Evolutionary conservation across 2,329 filamentous ascomycete species (phyloP).

Genomic region (Ascochyta viciae-villosae): DNA sequence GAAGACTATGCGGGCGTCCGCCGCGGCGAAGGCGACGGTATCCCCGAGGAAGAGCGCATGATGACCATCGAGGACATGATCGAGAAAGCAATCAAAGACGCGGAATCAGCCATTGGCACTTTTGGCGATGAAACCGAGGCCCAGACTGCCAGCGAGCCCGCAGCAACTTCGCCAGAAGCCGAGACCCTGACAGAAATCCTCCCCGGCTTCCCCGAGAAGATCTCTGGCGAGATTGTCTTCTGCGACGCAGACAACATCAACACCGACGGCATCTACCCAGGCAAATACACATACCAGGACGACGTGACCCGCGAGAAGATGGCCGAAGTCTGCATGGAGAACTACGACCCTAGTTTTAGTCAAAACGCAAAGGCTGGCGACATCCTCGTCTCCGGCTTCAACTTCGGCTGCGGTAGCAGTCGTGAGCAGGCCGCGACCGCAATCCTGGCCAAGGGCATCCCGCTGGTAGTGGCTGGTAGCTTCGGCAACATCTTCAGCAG

Average conservation of each 20-base stretch:
- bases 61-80: constrained; percentile 73
- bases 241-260: constrained; percentile 87
- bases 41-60: constrained; percentile 68
- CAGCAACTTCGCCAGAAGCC: constrained; percentile 28
- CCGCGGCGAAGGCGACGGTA: constrained; percentile 74
- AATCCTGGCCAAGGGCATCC: constrained; percentile 80
- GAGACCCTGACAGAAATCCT: constrained; percentile 71
- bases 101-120: constrained; percentile 67
- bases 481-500: constrained; percentile 85
- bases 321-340: constrained; percentile 91
- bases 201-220: constrained; percentile 83
- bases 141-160: constrained; percentile 36
- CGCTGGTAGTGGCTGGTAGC: constrained; percentile 79
- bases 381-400: constrained; percentile 84
- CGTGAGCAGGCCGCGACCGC: constrained; percentile 90
- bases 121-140: constrained; percentile 47
- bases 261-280: constrained; percentile 92
- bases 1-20: constrained; percentile 71
- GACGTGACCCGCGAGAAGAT: constrained; percentile 77
- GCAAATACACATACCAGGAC: constrained; percentile 92
- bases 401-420: constrained; percentile 84
- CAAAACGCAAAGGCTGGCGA: constrained; percentile 71
- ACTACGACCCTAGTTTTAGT: constrained; percentile 81
- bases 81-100: constrained; percentile 72
- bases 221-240: constrained; percentile 87